Evolutionary conservation across 2,329 filamentous ascomycete species (phyloP).

Genomic region (Pyrenophora seminiperda): DNA sequence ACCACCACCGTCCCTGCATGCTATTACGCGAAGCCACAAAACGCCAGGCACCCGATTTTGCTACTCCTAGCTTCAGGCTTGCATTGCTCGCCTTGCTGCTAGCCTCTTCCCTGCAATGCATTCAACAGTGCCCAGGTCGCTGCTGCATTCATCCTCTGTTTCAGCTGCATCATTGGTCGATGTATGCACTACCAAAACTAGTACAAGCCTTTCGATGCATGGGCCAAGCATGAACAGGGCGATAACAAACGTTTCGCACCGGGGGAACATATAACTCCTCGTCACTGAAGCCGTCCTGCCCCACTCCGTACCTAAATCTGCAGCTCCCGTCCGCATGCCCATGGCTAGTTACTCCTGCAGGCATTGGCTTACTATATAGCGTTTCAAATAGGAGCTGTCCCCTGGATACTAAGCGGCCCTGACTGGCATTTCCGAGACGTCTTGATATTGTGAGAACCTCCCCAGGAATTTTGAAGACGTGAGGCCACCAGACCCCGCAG

Average conservation of each 20-base stretch:
- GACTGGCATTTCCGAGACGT: slow-evolving; percentile 4
- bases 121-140: slow-evolving; percentile 4
- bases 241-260: slow-evolving; percentile 2
- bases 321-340: slow-evolving; percentile 7
- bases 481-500: background rate
- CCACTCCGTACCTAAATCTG: slow-evolving; percentile 6
- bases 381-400: slow-evolving; percentile 8
- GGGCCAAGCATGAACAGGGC: slow-evolving; percentile 5
- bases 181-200: slow-evolving; percentile 8
- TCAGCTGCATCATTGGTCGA: slow-evolving; percentile 9
- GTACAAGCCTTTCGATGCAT: slow-evolving; percentile 7
- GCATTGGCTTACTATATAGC: slow-evolving; percentile 6
- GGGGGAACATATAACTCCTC: slow-evolving; percentile 9
- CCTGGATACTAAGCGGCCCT: slow-evolving; percentile 3
- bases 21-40: slow-evolving; percentile 8
- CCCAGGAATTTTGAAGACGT: background rate
- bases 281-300: slow-evolving; percentile 4
- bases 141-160: slow-evolving; percentile 3
- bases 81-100: no score
- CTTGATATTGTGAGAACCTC: slow-evolving; percentile 6
- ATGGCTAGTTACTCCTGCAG: slow-evolving; percentile 6
- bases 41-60: slow-evolving; percentile 1
- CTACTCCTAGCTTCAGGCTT: no score
- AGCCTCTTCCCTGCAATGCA: slow-evolving; percentile 1
- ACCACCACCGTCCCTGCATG: slow-evolving; percentile 1